Evolutionary conservation across 345 rosid species (phyloP).

Genomic region (Balakata baccata): DNA sequence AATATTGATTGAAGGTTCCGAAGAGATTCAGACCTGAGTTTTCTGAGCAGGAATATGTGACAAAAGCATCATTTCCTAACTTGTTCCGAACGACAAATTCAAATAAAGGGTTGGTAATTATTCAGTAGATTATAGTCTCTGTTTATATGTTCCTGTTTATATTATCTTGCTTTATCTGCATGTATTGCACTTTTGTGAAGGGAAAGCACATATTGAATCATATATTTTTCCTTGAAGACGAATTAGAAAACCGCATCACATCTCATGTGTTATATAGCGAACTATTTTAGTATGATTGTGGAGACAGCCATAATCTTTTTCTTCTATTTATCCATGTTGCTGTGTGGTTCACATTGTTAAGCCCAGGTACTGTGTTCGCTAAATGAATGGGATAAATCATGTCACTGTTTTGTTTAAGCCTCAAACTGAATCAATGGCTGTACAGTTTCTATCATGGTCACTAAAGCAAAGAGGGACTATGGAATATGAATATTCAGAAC

Average conservation of each 20-base stretch:
- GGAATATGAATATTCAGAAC: neutral
- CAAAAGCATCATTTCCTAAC: conserved; percentile 40
- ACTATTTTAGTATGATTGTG: neutral
- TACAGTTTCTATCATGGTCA: neutral
- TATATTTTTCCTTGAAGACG: neutral
- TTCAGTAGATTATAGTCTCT: neutral
- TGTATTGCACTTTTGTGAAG: neutral
- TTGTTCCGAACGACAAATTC: conserved; percentile 32
- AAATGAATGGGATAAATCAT: neutral
- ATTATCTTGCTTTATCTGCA: neutral
- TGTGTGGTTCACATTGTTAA: neutral
- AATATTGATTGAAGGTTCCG: conserved; percentile 39
- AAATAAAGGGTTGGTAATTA: conserved; percentile 48
- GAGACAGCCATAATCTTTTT: neutral
- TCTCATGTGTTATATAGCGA: too few species aligned
- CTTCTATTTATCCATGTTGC: neutral
- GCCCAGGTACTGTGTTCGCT: neutral
- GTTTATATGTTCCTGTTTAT: neutral
- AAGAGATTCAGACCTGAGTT: conserved; percentile 40
- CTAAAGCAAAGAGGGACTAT: neutral
- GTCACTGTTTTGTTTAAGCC: neutral
- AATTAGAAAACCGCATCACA: neutral
- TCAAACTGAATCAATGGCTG: neutral
- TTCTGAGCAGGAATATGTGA: conserved; percentile 37
- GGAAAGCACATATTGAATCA: neutral